Percentiles rank a stretch among this genome's conserved stretches.
phyloP scores from a whole-genome alignment of 2,329 filamentous ascomycete species.

The Ophiocordyceps australis region DNA sequence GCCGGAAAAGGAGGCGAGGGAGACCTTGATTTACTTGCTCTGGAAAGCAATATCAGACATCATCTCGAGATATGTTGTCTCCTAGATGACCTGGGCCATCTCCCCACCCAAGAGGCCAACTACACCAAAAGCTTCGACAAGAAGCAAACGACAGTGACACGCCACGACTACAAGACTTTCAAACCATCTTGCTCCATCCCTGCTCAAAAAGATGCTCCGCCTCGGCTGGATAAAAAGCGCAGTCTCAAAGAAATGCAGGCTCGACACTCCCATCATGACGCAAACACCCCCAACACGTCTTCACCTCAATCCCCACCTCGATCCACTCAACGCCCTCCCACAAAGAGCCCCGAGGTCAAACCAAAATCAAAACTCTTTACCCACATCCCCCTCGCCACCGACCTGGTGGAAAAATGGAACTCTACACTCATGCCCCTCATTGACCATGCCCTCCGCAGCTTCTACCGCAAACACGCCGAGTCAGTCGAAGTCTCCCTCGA shows the following conservation, averaged over 20 bases:
- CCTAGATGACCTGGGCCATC: constrained; percentile 36
- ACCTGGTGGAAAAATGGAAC: constrained; percentile 56
- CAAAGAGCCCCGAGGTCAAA: too few species aligned
- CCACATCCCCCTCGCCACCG: constrained; percentile 36
- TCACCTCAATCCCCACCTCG: too few species aligned
- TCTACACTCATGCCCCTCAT: constrained; percentile 52
- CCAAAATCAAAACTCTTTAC: constrained; percentile 40
- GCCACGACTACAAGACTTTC: too few species aligned
- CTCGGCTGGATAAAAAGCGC: too few species aligned
- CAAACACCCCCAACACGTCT: too few species aligned
- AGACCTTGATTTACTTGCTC: constrained; percentile 31
- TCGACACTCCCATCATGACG: too few species aligned
- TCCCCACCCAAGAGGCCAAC: too few species aligned
- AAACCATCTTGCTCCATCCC: too few species aligned
- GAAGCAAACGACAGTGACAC: background rate
- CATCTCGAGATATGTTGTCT: constrained; percentile 43
- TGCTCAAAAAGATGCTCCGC: too few species aligned
- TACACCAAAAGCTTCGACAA: constrained; percentile 3
- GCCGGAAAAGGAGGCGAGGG: constrained; percentile 33
- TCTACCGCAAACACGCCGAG: constrained; percentile 56
- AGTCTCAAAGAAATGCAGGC: too few species aligned
- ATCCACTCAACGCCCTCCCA: too few species aligned
- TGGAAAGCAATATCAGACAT: constrained; percentile 35
- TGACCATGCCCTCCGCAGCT: constrained; percentile 50
- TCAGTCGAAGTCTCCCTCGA: constrained; percentile 65